Percentiles rank a stretch among this genome's conserved stretches.
These are phyloP conservation scores for Apostasia shenzhenica DNA, from an alignment of 106 monocot genomes.

Conservation along the genomic window DNA sequence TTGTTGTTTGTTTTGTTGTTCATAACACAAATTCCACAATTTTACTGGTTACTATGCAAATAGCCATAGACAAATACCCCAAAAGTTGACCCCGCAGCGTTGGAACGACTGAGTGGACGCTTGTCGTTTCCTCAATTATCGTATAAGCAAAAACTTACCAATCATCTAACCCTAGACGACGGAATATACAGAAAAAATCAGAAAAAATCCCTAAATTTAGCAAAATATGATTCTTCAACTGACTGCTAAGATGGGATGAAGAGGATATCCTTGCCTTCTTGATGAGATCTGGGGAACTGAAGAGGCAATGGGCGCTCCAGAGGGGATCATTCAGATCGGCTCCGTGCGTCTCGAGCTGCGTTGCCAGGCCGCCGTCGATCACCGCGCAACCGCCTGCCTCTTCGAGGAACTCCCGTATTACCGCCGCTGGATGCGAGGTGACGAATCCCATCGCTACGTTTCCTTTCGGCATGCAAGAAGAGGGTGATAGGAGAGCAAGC, in stretches of 20 bases:
- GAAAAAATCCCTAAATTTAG: neutral
- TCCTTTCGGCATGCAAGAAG: neutral
- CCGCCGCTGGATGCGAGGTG: neutral
- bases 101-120: no score
- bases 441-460: neutral
- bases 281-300: constrained; percentile 57
- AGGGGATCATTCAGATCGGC: constrained; percentile 63
- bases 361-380: constrained; percentile 77
- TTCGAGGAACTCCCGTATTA: constrained; percentile 45
- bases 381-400: constrained; percentile 56
- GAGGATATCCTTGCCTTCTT: constrained; percentile 25
- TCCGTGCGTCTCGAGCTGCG: constrained; percentile 76
- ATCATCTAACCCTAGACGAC: neutral
- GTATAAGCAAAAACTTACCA: neutral
- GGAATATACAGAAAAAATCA: neutral
- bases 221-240: no score
- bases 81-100: no score
- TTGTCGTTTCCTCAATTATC: no score
- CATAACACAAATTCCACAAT: no score
- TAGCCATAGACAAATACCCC: no score
- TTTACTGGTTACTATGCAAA: no score
- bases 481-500: no score
- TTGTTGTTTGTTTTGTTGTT: no score
- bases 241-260: neutral
- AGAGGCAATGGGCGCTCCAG: constrained; percentile 70